Percentiles rank a stretch among this genome's conserved stretches.
These are phyloP conservation scores for Ganoderma meredithae DNA, from an alignment of 1,284 basidiomycete genomes.

Conservation along the genomic window DNA sequence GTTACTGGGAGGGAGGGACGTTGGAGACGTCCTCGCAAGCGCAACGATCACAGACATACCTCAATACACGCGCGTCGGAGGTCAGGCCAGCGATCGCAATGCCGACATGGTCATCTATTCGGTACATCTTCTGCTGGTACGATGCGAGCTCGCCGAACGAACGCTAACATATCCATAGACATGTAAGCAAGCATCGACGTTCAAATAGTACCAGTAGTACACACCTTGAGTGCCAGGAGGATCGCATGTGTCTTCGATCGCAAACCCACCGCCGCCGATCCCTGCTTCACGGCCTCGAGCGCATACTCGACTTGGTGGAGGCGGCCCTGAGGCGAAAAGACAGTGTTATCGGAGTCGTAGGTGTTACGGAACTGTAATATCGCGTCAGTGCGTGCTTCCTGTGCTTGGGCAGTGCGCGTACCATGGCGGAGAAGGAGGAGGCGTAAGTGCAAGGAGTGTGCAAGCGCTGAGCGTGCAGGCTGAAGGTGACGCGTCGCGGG, in stretches of 20 bases:
- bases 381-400: conserved; percentile 5
- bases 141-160: conserved; percentile 98
- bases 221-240: conserved; percentile 67
- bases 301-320: conserved; percentile 99
- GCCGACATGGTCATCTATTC: conserved; percentile 99
- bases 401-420: conserved; percentile 14
- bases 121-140: conserved; percentile 99
- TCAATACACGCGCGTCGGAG: conserved; percentile 96
- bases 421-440: conserved; percentile 27
- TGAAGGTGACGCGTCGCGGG: conserved; percentile 38
- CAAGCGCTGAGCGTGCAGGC: conserved; percentile 21
- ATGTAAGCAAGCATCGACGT: neutral
- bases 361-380: conserved; percentile 87
- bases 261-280: conserved; percentile 96
- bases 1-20: conserved; percentile 66
- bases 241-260: conserved; percentile 96
- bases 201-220: neutral
- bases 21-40: neutral
- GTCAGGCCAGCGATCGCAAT: conserved; percentile 99
- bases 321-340: conserved; percentile 92
- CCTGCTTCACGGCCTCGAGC: conserved; percentile 99
- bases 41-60: conserved; percentile 55
- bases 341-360: conserved; percentile 96
- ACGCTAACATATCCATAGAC: conserved; percentile 62
- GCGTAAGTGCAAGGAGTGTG: conserved; percentile 23